A percentile compares a stretch with the other conserved stretches of the same genome.
These are phyloP conservation scores for Gillenia trifoliata DNA, from an alignment of 306 rosid species.

Conservation along the genomic window DNA sequence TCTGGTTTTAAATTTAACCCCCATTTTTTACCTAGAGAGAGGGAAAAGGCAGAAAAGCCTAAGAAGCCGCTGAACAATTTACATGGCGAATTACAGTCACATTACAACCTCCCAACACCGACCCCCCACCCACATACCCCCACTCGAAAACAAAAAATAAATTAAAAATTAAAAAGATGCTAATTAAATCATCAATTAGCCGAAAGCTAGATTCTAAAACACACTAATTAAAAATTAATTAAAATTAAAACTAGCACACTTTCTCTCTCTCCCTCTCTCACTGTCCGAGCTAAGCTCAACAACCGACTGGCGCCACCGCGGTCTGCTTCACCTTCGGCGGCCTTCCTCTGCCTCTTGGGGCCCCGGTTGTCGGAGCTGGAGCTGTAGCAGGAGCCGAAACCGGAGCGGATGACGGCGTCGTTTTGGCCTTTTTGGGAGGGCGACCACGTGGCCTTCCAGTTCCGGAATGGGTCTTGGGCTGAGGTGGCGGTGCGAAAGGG, in stretches of 20 bases:
- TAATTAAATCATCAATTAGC: conserved; percentile 8
- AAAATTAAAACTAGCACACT: conserved; percentile 4
- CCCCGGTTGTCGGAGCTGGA: conserved; percentile 16
- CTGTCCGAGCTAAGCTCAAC: conserved; percentile 23
- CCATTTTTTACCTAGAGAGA: not conserved
- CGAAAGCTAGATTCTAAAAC: not conserved
- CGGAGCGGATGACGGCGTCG: conserved; percentile 4
- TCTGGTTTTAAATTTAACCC: not conserved
- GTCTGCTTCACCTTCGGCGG: conserved; percentile 54
- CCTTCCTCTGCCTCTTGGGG: conserved; percentile 50
- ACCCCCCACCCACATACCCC: not conserved
- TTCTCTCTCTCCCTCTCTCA: not conserved
- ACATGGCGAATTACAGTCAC: conserved; percentile 34
- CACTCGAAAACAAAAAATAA: not conserved
- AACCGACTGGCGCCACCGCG: conserved; percentile 37
- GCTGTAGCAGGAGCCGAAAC: not conserved
- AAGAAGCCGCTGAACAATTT: conserved; percentile 32
- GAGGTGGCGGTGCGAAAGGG: conserved; percentile 35
- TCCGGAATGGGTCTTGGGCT: conserved; percentile 22
- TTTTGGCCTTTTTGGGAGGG: conserved; percentile 48
- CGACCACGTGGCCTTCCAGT: conserved; percentile 60
- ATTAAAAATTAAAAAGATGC: not conserved
- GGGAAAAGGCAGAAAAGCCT: conserved; percentile 14
- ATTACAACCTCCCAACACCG: not conserved
- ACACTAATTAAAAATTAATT: conserved; percentile 2